Base-by-base conservation (phyloP, 2,329 filamentous ascomycete species). In the Cladosporium halotolerans region DNA sequence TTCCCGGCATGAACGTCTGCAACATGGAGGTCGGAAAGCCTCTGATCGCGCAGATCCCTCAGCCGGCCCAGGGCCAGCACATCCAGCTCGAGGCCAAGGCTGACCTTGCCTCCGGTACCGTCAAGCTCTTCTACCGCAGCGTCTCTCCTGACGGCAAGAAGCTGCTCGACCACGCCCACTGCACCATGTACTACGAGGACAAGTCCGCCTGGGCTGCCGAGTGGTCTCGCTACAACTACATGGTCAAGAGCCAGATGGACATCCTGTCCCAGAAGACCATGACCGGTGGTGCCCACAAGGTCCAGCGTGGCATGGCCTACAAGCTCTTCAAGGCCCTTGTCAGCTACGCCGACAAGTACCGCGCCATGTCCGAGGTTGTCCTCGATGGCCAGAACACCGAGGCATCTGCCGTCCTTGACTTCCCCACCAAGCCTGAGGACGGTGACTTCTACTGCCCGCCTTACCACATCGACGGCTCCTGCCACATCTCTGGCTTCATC, bases 231-330 rank as follows among this genome's bases (percentile, higher is more conserved):
- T 79, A 80, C 59, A 77, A 79, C 60, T 89, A 72, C 68, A 77
- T 78, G 75, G 75, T 78, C 47, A 74, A 78, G 65, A 72, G 71
- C 45, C 76, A 78, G 64, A 73, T 78, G 53, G 74, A 90, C 65
- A 75, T 89, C 34, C 82, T 92, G 65, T 80, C 82, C 62, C 77
- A 80, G 57, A 84, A 82, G 55, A 84, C 86, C 52, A 72, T 80
- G 61, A 77, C 75, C 33, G 86, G 86, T 38, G 78, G 80, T 53
- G 85, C 85, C 28, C 85, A 86, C 66, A 86, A 87, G 71, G 80
- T 90, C 57, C 80, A 85, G 46, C 82, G 85, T 23, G 85, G 85
- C 33, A 81, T 90, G 73, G 84, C 85, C 11, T 93, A 93, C 78
- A 91, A 90, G 72, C 78, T 85, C 48, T 82, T 82, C 72, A 78